phyloP scores from a whole-genome alignment of 306 rosid genomes.

The Hippophae tibetana region DNA sequence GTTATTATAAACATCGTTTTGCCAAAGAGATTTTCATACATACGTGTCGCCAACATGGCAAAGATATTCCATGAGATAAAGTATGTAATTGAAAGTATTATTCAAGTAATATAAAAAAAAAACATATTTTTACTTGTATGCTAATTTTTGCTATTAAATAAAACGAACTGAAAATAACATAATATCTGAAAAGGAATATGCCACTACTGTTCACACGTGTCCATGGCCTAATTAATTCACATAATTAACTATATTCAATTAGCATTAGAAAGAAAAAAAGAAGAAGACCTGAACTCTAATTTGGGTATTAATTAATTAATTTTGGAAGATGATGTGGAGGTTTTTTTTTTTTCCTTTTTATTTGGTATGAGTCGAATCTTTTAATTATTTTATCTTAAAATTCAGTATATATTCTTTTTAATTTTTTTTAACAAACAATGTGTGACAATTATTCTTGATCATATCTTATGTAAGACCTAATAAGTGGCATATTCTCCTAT shows the following conservation, averaged over 20 bases:
- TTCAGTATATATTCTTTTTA: not conserved
- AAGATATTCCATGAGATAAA: conserved; percentile 1
- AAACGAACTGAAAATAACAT: conserved; percentile 3
- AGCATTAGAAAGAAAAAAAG: too few relatives aligned
- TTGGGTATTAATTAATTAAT: too few relatives aligned
- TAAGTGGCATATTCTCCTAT: not conserved
- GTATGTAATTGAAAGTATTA: conserved; percentile 1
- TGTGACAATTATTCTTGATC: not conserved
- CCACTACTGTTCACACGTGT: not conserved
- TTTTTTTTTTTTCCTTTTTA: not conserved
- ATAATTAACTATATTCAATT: not conserved
- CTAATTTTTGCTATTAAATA: conserved; percentile 4
- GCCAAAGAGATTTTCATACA: not conserved
- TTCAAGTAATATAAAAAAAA: not conserved
- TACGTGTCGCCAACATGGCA: conserved; percentile 4
- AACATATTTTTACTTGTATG: conserved; percentile 1
- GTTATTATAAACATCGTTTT: too few relatives aligned
- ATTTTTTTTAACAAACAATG: too few relatives aligned
- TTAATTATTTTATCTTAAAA: not conserved
- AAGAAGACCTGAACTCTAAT: too few relatives aligned
- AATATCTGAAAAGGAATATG: not conserved
- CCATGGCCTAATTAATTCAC: too few relatives aligned
- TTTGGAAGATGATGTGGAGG: too few relatives aligned
- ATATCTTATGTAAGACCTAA: not conserved
- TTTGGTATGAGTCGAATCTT: not conserved